Percentiles rank a stretch among this genome's conserved stretches.
These are phyloP conservation scores for Lagenaria siceraria DNA, from an alignment of 306 rosid genomes.

Conservation along the genomic window DNA sequence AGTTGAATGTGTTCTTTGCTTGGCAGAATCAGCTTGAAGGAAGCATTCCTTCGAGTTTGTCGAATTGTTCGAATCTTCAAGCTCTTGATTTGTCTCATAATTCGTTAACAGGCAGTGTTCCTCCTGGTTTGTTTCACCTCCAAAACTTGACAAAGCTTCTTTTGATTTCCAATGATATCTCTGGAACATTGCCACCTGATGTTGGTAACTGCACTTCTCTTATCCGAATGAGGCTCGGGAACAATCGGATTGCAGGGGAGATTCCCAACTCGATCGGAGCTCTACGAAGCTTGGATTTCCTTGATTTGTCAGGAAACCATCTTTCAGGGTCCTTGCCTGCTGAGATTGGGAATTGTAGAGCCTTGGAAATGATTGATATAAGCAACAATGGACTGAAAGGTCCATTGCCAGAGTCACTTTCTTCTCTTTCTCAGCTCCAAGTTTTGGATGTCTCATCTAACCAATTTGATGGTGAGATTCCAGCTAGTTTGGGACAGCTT, in stretches of 20 bases:
- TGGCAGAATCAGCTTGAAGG: slow-evolving; percentile 96
- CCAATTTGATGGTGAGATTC: slow-evolving; percentile 47
- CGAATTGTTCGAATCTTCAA: slow-evolving; percentile 46
- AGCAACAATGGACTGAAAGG: slow-evolving; percentile 59
- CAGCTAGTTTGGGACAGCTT: slow-evolving; percentile 55
- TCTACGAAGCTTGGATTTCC: slow-evolving; percentile 51
- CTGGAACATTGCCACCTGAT: slow-evolving; percentile 61
- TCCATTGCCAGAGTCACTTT: slow-evolving; percentile 43
- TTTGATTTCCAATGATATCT: slow-evolving; percentile 73
- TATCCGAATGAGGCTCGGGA: slow-evolving; percentile 62
- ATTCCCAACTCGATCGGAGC: slow-evolving; percentile 59
- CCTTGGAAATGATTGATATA: slow-evolving; percentile 76
- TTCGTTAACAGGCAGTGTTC: slow-evolving; percentile 62
- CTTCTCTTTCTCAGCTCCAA: slow-evolving; percentile 58
- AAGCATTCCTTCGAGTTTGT: slow-evolving; percentile 62
- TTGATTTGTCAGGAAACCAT: slow-evolving; percentile 67
- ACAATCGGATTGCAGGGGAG: slow-evolving; percentile 55
- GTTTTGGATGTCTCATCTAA: slow-evolving; percentile 70
- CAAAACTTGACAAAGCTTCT: slow-evolving; percentile 76
- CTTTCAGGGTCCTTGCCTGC: slow-evolving; percentile 64
- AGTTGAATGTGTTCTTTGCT: slow-evolving; percentile 59
- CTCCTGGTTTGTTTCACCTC: slow-evolving; percentile 61
- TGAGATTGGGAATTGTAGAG: slow-evolving; percentile 62
- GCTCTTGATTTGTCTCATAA: slow-evolving; percentile 78
- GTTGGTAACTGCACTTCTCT: slow-evolving; percentile 78